These are phyloP conservation scores for Raphanus hybrid DNA, from an alignment of 441 rosid genomes.

Conservation along the genomic window DNA sequence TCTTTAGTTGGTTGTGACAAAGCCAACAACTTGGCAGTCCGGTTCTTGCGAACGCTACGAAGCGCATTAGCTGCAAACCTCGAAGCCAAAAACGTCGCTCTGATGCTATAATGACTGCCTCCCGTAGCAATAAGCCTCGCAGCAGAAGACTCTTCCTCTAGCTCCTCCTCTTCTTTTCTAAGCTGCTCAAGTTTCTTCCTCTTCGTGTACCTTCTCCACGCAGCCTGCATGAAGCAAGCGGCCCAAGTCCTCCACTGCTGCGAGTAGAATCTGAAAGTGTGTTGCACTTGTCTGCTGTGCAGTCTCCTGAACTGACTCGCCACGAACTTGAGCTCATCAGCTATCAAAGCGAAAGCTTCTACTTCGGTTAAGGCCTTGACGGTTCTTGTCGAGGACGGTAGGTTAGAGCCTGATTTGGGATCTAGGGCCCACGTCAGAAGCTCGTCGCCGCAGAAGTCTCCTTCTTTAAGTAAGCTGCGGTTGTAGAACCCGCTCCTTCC, in stretches of 20 bases:
- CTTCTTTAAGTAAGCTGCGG: constrained; percentile 75
- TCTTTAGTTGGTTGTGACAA: constrained; percentile 53
- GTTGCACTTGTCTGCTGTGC: constrained; percentile 94
- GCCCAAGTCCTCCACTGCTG: constrained; percentile 99
- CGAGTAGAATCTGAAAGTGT: constrained; percentile 91
- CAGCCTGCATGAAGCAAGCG: constrained; percentile 94
- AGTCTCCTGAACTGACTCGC: constrained; percentile 93
- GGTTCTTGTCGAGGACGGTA: constrained; percentile 92
- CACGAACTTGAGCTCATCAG: constrained; percentile 88
- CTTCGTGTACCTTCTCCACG: constrained; percentile 86
- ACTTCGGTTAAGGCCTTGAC: constrained; percentile 87
- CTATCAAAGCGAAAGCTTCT: constrained; percentile 86
- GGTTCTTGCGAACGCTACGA: constrained; percentile 77
- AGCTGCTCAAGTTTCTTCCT: constrained; percentile 77
- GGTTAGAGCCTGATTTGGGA: constrained; percentile 82
- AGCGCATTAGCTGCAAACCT: constrained; percentile 88
- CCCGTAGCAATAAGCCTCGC: constrained; percentile 33
- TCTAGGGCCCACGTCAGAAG: constrained; percentile 95
- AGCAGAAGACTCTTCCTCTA: constrained; percentile 31
- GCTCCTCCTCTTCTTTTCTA: constrained; percentile 71
- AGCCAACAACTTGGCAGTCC: constrained; percentile 43
- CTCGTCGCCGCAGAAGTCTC: constrained; percentile 96
- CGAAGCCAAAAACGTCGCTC: constrained; percentile 88
- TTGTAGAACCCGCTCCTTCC: constrained; percentile 98
- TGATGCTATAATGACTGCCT: constrained; percentile 65